Base-by-base conservation (phyloP, 2,329 filamentous ascomycete genomes). In the Cercospora berteroae region DNA sequence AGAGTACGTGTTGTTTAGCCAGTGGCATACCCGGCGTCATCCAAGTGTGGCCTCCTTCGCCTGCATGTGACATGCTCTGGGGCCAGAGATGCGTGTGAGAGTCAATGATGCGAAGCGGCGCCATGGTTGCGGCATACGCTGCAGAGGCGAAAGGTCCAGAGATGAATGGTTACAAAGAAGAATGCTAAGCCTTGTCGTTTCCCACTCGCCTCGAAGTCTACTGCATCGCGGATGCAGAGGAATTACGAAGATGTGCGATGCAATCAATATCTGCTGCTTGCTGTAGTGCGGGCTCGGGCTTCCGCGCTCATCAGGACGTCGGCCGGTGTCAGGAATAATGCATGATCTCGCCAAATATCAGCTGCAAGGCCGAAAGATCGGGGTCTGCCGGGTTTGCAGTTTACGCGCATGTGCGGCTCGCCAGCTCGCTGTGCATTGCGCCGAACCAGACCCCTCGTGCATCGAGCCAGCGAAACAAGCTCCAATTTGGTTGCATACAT, bases 21-120 rank as follows among this genome's bases (percentile, higher is more conserved):
- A 96, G 83, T 4, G 87, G 83, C 75, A 85, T 80, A 57, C 83
- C 81, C 5, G 87, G 81, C 3, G 79, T 84, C 80, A 87, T 87
- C 93, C 93, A 97, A 66, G 86, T 81, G 70, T 96, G 86, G 44
- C 86, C 85, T 64, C 84, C 76, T 62, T 90, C 77, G 31, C 44
- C 44, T 13, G 25, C 25, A 74, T 94, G 79, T 2, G 78, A 77
- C 57, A 81, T 90, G 63, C 86, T 85, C 56, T 83, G 79, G 55
- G 92, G 91, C 83, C 88, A 97, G 75, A 97, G 88, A 81, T 97
- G 94, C 80, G 97, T 90, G 83, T 97, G 94, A 44, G 92, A 90
- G 83, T 97, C 94, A 79, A 97, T 88, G 76, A 96, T 89, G 29
- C 69, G 70, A 23, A 56, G 50, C 20, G 48, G 61, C 50, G 61